These are phyloP conservation scores for Kodamaea derodonti DNA, from an alignment of 1,139 yeast genomes.

Conservation along the genomic window DNA sequence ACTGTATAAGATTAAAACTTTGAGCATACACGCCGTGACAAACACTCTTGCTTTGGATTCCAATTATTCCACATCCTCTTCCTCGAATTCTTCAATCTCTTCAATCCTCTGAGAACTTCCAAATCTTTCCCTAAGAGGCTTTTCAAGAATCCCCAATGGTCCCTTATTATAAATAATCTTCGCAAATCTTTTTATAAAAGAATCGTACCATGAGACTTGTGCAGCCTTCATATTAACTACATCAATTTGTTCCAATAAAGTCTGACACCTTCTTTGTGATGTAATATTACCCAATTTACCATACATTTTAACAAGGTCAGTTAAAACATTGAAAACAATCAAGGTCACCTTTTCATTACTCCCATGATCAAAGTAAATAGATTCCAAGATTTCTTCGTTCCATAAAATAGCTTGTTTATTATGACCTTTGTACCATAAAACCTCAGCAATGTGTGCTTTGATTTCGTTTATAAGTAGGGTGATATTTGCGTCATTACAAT, in stretches of 20 bases:
- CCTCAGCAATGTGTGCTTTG: slow-evolving; percentile 61
- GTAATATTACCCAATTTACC: slow-evolving; percentile 20
- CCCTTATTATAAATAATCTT: slow-evolving; percentile 40
- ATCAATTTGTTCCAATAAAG: slow-evolving; percentile 19
- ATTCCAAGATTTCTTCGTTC: slow-evolving; percentile 53
- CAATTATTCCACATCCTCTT: slow-evolving; percentile 38
- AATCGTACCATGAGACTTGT: slow-evolving; percentile 32
- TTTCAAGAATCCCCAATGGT: slow-evolving; percentile 43
- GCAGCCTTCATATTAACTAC: slow-evolving; percentile 18
- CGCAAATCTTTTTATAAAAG: slow-evolving; percentile 31
- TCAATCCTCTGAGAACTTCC: slow-evolving; percentile 32
- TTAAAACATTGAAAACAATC: slow-evolving; percentile 29
- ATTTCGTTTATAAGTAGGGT: slow-evolving; percentile 31
- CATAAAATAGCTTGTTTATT: slow-evolving; percentile 55
- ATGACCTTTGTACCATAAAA: slow-evolving; percentile 58
- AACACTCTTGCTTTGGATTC: too few relatives aligned
- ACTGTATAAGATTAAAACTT: too few relatives aligned
- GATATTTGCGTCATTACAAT: slow-evolving; percentile 32
- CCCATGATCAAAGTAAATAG: slow-evolving; percentile 30
- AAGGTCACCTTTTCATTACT: slow-evolving; percentile 27
- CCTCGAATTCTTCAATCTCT: slow-evolving; percentile 43
- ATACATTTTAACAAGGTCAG: slow-evolving; percentile 34
- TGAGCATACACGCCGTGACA: too few relatives aligned
- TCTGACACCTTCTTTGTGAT: slow-evolving; percentile 27
- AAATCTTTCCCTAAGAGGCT: slow-evolving; percentile 37